Percentiles rank a stretch among this genome's conserved stretches.
Evolutionary conservation across 164 flowering plant genomes (phyloP).

Genomic region (Warburgia ugandensis): DNA sequence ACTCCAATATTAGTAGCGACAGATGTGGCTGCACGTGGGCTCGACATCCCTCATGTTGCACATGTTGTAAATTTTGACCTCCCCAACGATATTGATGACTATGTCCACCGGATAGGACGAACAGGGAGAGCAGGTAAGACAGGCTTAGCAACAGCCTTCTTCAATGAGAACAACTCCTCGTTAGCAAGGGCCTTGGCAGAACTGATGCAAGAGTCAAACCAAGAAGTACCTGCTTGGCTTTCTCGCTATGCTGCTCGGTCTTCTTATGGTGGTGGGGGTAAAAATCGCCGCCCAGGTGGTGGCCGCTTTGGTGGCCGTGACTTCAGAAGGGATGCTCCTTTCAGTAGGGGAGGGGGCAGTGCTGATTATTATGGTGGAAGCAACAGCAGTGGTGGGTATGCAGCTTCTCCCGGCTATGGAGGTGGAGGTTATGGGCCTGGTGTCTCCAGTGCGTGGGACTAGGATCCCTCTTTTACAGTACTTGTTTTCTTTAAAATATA

Average conservation of each 20-base stretch:
- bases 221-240: conserved; percentile 72
- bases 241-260: conserved; percentile 50
- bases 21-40: conserved; percentile 83
- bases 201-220: conserved; percentile 67
- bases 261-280: conserved; percentile 41
- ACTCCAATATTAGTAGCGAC: conserved; percentile 74
- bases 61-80: conserved; percentile 79
- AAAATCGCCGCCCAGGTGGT: conserved; percentile 46
- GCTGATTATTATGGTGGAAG: conserved; percentile 37
- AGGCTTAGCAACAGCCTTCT: conserved; percentile 72
- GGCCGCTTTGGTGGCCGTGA: conserved; percentile 74
- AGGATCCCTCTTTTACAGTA: conserved; percentile 4
- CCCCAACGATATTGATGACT: conserved; percentile 76
- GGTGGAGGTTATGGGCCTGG: conserved; percentile 35
- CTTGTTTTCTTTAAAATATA: conserved; percentile 13
- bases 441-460: conserved; percentile 62
- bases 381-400: conserved; percentile 27
- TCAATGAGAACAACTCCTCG: conserved; percentile 50
- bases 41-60: conserved; percentile 71
- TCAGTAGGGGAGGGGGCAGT: conserved; percentile 24
- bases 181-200: conserved; percentile 54
- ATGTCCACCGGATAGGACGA: conserved; percentile 67
- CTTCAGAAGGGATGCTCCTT: conserved; percentile 42
- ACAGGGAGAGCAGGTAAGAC: conserved; percentile 70
- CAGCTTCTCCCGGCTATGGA: conserved; percentile 23